Conservation (phyloP, 305 asterid genomes). For the Coffea humblotiana region DNA sequence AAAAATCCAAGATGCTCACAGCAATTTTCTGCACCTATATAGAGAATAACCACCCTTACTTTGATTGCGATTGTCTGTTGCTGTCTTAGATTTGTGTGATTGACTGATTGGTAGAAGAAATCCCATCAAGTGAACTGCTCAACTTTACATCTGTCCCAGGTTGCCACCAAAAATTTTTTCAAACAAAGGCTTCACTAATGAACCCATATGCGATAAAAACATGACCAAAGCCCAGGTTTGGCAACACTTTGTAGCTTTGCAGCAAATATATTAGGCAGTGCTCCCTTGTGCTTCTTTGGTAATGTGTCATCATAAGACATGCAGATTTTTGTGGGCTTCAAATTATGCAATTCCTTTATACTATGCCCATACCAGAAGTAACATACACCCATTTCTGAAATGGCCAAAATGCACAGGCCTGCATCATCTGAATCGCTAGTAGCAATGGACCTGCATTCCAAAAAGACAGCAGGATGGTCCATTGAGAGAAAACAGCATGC, state of each 20-base stretch:
- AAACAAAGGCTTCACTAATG: slow-evolving; percentile 70
- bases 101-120: slow-evolving; percentile 65
- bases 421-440: slow-evolving; percentile 42
- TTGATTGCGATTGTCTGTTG: slow-evolving; percentile 36
- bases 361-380: slow-evolving; percentile 82
- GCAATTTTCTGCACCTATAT: neutral
- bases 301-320: slow-evolving; percentile 49
- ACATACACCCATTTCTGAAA: slow-evolving; percentile 86
- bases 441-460: slow-evolving; percentile 53
- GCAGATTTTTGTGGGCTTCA: slow-evolving; percentile 71
- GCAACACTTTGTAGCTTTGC: slow-evolving; percentile 67
- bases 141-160: slow-evolving; percentile 62
- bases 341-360: slow-evolving; percentile 57
- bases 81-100: slow-evolving; percentile 54
- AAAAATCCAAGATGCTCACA: neutral
- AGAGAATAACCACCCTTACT: slow-evolving; percentile 36
- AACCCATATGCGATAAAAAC: slow-evolving; percentile 83
- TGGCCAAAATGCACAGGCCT: slow-evolving; percentile 66
- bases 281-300: slow-evolving; percentile 54
- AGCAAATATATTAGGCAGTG: slow-evolving; percentile 63
- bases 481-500: slow-evolving; percentile 61
- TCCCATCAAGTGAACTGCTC: slow-evolving; percentile 67
- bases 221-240: slow-evolving; percentile 50
- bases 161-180: slow-evolving; percentile 63
- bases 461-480: slow-evolving; percentile 91